phyloP scores from a whole-genome alignment of 768 basidiomycete species.

The Auriscalpium vulgare region DNA sequence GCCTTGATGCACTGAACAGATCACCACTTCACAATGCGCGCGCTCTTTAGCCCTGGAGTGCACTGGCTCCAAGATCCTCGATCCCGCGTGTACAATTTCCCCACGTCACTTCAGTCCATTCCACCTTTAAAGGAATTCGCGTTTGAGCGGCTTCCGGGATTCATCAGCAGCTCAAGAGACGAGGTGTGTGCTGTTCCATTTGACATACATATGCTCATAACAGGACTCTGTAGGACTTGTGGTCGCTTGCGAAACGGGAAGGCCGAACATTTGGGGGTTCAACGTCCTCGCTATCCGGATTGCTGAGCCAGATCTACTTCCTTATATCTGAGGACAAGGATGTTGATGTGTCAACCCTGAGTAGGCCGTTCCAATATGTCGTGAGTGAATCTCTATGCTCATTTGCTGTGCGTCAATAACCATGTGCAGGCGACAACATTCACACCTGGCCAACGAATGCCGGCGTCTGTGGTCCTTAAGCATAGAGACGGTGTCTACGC shows the following conservation, averaged over 20 bases:
- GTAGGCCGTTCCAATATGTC: conserved; percentile 47
- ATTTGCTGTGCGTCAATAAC: neutral
- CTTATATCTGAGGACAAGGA: conserved; percentile 66
- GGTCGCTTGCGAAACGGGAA: conserved; percentile 48
- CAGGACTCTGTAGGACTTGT: conserved; percentile 46
- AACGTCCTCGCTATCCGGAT: conserved; percentile 81
- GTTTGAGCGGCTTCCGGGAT: conserved; percentile 67
- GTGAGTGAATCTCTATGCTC: conserved; percentile 30
- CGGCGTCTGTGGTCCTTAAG: conserved; percentile 60
- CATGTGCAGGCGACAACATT: conserved; percentile 47
- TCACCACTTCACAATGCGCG: neutral
- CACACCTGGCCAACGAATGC: conserved; percentile 72
- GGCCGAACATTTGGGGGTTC: conserved; percentile 69
- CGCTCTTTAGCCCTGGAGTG: conserved; percentile 60
- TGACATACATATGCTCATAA: neutral
- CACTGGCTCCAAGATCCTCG: conserved; percentile 86
- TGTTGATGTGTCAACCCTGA: conserved; percentile 56
- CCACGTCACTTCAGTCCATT: conserved; percentile 60
- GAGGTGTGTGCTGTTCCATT: conserved; percentile 32
- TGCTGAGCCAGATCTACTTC: conserved; percentile 84
- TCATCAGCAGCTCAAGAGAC: conserved; percentile 75
- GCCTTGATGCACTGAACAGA: neutral
- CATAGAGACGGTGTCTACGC: conserved; percentile 60
- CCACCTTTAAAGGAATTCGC: conserved; percentile 79
- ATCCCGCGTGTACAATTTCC: conserved; percentile 80